These are phyloP conservation scores for Tricholomella constricta DNA, from an alignment of 768 basidiomycete genomes.

Conservation along the genomic window DNA sequence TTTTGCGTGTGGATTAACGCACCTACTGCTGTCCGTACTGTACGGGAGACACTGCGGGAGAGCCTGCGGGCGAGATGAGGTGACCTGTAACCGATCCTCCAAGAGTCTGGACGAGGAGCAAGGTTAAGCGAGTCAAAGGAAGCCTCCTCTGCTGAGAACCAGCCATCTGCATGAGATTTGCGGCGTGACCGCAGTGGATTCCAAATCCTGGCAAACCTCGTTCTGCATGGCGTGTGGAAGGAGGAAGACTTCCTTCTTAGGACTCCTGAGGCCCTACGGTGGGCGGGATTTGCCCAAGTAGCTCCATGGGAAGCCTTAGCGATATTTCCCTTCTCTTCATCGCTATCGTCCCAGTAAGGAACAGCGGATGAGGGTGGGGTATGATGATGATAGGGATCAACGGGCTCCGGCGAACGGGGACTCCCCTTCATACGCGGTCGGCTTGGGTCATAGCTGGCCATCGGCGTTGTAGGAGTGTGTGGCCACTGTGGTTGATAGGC, in stretches of 20 bases:
- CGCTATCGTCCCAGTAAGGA: not conserved
- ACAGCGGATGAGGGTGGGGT: not conserved
- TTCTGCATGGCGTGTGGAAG: not conserved
- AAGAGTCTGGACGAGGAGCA: conserved; percentile 16
- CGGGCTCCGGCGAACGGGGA: conserved; percentile 6
- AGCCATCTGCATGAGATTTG: not conserved
- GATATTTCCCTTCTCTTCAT: not conserved
- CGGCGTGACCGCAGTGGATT: not conserved
- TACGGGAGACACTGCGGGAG: conserved; percentile 1
- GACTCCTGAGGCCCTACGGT: not conserved
- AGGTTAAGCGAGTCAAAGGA: conserved; percentile 9
- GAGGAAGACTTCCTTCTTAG: not conserved
- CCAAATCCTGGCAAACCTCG: not conserved
- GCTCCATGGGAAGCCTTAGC: not conserved
- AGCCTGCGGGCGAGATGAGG: not conserved
- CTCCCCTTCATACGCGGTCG: conserved; percentile 3
- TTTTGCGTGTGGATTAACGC: not conserved
- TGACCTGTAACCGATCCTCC: conserved; percentile 17
- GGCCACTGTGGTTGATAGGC: not conserved
- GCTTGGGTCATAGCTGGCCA: not conserved
- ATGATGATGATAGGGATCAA: not conserved
- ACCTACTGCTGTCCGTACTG: not conserved
- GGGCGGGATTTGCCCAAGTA: not conserved
- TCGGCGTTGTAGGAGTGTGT: not conserved
- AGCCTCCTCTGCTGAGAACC: not conserved